Conservation (phyloP, 805 yeast genomes). For the Candida arabinofermentans region DNA sequence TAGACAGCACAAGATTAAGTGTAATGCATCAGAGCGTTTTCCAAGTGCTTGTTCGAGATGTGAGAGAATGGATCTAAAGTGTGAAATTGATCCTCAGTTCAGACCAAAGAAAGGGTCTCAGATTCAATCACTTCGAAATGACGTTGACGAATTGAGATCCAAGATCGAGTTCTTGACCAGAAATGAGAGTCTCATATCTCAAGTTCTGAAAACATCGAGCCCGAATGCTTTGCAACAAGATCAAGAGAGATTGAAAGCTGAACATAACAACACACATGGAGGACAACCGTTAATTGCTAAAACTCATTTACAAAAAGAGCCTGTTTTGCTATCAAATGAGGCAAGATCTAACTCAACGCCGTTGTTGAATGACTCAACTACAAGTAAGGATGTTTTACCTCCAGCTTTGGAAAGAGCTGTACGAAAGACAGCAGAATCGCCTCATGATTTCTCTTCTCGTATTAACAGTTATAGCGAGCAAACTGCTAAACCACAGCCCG, state of each 20-base stretch:
- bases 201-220: conserved; percentile 45
- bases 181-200: conserved; percentile 65
- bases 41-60: conserved; percentile 85
- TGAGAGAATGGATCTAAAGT: conserved; percentile 68
- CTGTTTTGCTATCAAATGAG: conserved; percentile 34
- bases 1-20: conserved; percentile 89
- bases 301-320: conserved; percentile 43
- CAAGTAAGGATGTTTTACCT: conserved; percentile 37
- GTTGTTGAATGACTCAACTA: conserved; percentile 40
- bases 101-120: conserved; percentile 91
- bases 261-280: neutral
- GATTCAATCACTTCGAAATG: conserved; percentile 76
- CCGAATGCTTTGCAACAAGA: conserved; percentile 2
- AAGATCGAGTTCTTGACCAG: conserved; percentile 63
- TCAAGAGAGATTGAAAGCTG: neutral
- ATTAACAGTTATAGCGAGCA: neutral
- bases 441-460: conserved; percentile 15
- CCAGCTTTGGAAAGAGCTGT: conserved; percentile 40
- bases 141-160: conserved; percentile 73
- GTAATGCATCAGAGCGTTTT: conserved; percentile 81
- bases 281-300: conserved; percentile 29
- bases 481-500: neutral
- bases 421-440: conserved; percentile 32
- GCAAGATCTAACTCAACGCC: conserved; percentile 30
- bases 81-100: conserved; percentile 89